Evolutionary conservation across 148 eudicot genomes (phyloP).

Genomic region (Nepenthes mirabilis): DNA sequence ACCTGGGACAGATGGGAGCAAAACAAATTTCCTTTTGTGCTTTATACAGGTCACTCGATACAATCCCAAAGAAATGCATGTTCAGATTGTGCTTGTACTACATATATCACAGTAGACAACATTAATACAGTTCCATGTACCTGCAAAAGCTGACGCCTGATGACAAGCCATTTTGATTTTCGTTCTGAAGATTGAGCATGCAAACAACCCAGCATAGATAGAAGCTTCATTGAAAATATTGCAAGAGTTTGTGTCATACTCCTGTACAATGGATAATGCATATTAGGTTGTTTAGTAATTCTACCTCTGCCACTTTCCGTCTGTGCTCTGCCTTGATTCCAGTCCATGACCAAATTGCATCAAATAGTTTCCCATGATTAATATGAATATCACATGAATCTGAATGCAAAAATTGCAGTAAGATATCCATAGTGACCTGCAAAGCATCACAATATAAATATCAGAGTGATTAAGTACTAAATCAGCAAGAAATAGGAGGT

Average conservation of each 20-base stretch:
- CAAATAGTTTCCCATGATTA: conserved; percentile 74
- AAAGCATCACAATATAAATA: conserved; percentile 1
- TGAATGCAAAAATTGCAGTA: conserved; percentile 43
- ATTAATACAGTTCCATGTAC: conserved; percentile 16
- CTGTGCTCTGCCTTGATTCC: conserved; percentile 68
- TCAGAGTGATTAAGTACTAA: background rate
- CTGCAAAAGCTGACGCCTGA: conserved; percentile 93
- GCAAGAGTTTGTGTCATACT: background rate
- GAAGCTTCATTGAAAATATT: conserved; percentile 41
- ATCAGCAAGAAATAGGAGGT: background rate
- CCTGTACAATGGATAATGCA: background rate
- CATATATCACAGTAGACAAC: background rate
- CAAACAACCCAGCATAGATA: conserved; percentile 70
- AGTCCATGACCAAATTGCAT: conserved; percentile 93
- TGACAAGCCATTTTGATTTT: conserved; percentile 84
- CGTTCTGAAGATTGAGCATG: conserved; percentile 85
- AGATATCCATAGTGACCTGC: conserved; percentile 72
- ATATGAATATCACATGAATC: conserved; percentile 84
- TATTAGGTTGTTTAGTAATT: background rate
- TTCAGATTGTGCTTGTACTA: background rate
- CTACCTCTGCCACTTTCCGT: conserved; percentile 87
- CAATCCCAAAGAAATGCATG: no score
- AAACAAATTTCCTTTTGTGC: no score
- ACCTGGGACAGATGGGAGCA: no score
- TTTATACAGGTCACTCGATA: no score